Base-by-base conservation (phyloP, 2,329 filamentous ascomycete genomes). In the Podosphaera xanthii region DNA sequence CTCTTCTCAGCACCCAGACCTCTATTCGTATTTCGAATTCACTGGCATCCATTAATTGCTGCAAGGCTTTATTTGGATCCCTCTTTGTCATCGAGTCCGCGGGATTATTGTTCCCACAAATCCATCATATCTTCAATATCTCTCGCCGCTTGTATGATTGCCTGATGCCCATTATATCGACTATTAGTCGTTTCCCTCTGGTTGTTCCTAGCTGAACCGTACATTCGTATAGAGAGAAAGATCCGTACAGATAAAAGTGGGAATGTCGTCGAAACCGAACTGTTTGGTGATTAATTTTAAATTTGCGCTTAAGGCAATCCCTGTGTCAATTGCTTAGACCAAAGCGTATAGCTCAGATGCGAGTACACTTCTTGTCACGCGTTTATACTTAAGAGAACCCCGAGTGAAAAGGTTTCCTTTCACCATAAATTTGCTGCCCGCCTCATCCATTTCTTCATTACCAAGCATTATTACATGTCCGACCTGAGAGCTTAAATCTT, bases 341-440 rank as follows among this genome's bases (percentile, higher is more conserved):
- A 64, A 62, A 1, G 33, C 55, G 30, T 61, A 64, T 6, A 65
- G 49, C 50, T 65, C 59, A 1, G 38, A 63, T 12, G 59, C 59
- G 22, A 22, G 22, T 22, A 22, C 22, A 22, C 22, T 22, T 22
- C 22, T 22, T 22, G 22, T 22, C 22, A 58, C 9, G 57, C 22
- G 46, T 52, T 58, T 58, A 52, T 38, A 35, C 31, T 58, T 58
- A 9, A 52, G 36, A 36, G 46, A 58, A 38, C 5, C 2, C 57
- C 46, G 50, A 36, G 49, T 8, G 3, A 58, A 9, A 5, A 58
- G 8, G 4, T 58, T 58, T 35, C 34, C 57, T 4, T 36, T 6
- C n/a, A 49, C 30, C 22, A 4, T 40, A 38, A 55, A 55, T 8
- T 36, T 12, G 8, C 22, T n/a, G 5, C 40, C 52, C 10, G 22